Percentiles rank a stretch among this genome's conserved stretches.
These are phyloP conservation scores for Ophiostoma australiae DNA, from an alignment of 2,329 filamentous ascomycete genomes.

Conservation along the genomic window DNA sequence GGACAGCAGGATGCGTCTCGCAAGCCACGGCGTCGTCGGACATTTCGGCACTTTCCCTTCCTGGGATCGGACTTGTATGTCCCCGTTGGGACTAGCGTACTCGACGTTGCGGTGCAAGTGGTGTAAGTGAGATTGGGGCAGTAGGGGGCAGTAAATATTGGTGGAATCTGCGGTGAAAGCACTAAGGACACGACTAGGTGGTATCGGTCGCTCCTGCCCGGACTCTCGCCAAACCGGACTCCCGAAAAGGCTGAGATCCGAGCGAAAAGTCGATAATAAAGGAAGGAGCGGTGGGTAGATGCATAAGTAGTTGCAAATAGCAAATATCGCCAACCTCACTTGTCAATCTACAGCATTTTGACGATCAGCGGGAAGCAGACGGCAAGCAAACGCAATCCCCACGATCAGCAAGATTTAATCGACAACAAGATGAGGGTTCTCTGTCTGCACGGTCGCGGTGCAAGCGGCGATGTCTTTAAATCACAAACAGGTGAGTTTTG, in stretches of 20 bases:
- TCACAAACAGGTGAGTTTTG: slow-evolving; percentile 34
- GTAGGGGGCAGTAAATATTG: neutral
- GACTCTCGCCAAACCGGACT: slow-evolving; percentile 26
- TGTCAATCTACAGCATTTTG: neutral
- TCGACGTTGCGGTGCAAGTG: neutral
- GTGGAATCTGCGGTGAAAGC: neutral
- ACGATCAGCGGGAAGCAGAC: neutral
- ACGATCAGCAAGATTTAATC: neutral
- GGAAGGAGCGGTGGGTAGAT: neutral
- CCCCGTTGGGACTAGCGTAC: neutral
- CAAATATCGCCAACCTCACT: neutral
- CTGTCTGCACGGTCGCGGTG: slow-evolving; percentile 38
- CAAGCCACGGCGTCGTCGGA: neutral
- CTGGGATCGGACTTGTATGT: slow-evolving; percentile 1
- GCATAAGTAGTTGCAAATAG: neutral
- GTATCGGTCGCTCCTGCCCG: slow-evolving; percentile 1
- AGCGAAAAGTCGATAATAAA: neutral
- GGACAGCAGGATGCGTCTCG: neutral
- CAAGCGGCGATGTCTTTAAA: slow-evolving; percentile 37
- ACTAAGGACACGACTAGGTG: neutral
- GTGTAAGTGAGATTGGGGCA: neutral
- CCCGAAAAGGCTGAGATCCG: slow-evolving; percentile 21
- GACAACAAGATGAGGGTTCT: slow-evolving; percentile 34
- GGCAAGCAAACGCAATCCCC: neutral
- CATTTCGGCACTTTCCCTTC: neutral